Evolutionary conservation across 139 green algal genomes (phyloP), one percentile per base, ranked within the genome.

Genomic region (Micractinium conductrix): DNA sequence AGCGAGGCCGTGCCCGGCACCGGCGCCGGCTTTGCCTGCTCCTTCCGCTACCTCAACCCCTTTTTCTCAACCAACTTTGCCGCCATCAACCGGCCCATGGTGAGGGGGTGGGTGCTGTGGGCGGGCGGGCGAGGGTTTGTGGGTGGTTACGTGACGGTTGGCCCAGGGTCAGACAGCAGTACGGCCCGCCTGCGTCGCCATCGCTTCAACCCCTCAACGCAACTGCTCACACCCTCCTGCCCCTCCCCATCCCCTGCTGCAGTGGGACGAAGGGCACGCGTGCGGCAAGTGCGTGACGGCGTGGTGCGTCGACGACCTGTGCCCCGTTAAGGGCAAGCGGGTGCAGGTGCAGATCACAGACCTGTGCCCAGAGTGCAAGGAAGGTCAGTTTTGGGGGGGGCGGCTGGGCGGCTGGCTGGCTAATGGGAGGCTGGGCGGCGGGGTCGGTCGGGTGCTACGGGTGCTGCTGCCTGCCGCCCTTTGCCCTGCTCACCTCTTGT

Each of bases 61-160:
- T 85, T 58, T 45, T 73, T 73, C 69, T 70, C 42, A 69, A 70
- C 44, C 30, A 19, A 85, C 53, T 85, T 85, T 71, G 80, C 65
- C 21, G 80, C 80, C 80, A 85, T 85, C 62, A 85, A 85, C 80
- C 42, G 37, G 35, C 74, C 74, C 50, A 81, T 81, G 74, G 74
- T 62, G 53, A 21, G 53, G 24, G 53, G 48, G 48, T 69, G 35
- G 30, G 74, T 68, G 44, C 8, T 5, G 48, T 16, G 45, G n/a
- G 73, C 17, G 4, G n/a, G n/a, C 43, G 28, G 30, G 48, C 48
- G 10, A 10, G 48, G 12, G 48, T 10, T 58, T 58, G 48, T 58
- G 16, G 48, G n/a, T n/a, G 48, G 48, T 58, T 58, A 16, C 48
- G 48, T 10, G 16, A 16, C 48, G 48, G 48, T 24, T 58, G 48